Base-by-base conservation (phyloP, 2,329 filamentous ascomycete species). In the Thielaviopsis punctulata region DNA sequence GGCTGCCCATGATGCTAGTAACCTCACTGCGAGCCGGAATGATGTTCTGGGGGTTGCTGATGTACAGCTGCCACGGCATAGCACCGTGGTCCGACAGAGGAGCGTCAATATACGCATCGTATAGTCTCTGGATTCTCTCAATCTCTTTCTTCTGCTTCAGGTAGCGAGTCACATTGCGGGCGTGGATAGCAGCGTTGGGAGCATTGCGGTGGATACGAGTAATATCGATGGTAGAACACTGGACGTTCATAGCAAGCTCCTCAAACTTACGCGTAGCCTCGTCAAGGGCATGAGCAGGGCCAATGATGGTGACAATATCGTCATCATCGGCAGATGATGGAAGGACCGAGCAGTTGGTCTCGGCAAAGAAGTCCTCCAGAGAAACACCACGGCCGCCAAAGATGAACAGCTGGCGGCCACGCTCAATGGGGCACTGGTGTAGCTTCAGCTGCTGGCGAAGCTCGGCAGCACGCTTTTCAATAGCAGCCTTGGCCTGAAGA, bases 371-470 rank as follows among this genome's bases (percentile, higher is more conserved):
- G 45, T 95, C 80, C 54, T 95, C 80, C 30, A 86, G 73, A 18
- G 86, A 80, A 56, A 85, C 76, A 56, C 86, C 88, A 56, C 82
- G 77, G 56, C 90, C 81, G 49, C 90, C 90, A 57, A 95, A 81
- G 62, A 98, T 92, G 71, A 95, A 96, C 64, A 94, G 89, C 64
- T 96, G 92, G 49, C 87, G 81, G 48, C 86, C 87, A 56, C 83
- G 82, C 65, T 90, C 84, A 59, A 96, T 86, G 5, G 83, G 77
- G 43, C 88, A 71, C 65, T 93, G 82, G 59, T 92, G 80, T 48
- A 92, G 71, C 43, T 82, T 78, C 48, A 96, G 72, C 63, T 86
- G 79, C 55, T 79, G 77, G 58, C 82, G 80, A 21, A 98, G 76
- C 62, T 90, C 76, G 56, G 82, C 77, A 6, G 81, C 86, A 54